A percentile compares a stretch with the other conserved stretches of the same genome.
Evolutionary conservation across 2,329 filamentous ascomycete genomes (phyloP).

Genomic region (Tolypocladium tropicale): DNA sequence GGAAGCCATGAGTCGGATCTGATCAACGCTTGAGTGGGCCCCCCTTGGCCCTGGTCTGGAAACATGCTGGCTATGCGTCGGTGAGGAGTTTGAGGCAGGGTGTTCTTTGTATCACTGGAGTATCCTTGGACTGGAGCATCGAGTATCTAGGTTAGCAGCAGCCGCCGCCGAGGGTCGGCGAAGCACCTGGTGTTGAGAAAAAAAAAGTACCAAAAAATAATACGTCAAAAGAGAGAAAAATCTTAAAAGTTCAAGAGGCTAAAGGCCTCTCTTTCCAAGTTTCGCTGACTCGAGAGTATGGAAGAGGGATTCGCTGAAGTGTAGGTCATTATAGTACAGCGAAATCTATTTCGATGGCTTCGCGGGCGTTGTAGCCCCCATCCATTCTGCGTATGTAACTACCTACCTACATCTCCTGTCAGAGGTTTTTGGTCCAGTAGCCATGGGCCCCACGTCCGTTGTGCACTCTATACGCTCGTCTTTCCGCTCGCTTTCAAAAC

Average conservation of each 20-base stretch:
- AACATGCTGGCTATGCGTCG: neutral
- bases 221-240: neutral
- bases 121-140: neutral
- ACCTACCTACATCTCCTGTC: too few relatives aligned
- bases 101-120: neutral
- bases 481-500: neutral
- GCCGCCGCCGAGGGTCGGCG: neutral
- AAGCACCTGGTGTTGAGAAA: neutral
- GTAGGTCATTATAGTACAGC: neutral
- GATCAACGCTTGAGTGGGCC: neutral
- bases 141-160: neutral
- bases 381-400: too few relatives aligned
- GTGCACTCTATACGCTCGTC: neutral
- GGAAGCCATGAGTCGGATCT: slow-evolving; percentile 1
- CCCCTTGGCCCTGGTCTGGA: neutral
- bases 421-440: neutral
- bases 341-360: neutral
- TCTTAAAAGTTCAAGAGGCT: neutral
- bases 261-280: too few relatives aligned
- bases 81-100: neutral
- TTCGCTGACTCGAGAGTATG: too few relatives aligned
- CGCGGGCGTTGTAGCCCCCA: neutral
- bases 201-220: neutral
- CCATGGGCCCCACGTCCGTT: neutral
- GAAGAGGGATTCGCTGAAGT: too few relatives aligned